These are phyloP conservation scores for Annona cherimola DNA, from an alignment of 164 flowering plant species.

Conservation along the genomic window DNA sequence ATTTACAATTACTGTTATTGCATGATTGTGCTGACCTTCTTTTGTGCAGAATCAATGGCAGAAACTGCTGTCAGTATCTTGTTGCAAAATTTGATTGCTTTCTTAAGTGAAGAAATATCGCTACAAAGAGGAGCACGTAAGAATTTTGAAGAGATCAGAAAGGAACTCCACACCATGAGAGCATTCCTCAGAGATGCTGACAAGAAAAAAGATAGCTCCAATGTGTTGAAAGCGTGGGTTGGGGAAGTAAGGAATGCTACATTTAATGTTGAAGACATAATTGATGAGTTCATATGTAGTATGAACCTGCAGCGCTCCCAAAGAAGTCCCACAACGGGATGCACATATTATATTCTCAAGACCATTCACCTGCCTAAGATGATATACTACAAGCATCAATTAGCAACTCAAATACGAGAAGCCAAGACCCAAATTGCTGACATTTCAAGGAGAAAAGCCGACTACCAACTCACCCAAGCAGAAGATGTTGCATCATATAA, in stretches of 20 bases:
- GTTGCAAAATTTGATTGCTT: neutral
- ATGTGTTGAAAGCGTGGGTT: neutral
- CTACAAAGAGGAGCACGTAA: neutral
- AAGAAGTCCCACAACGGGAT: neutral
- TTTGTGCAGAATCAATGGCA: neutral
- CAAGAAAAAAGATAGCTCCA: neutral
- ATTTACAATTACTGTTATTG: no score
- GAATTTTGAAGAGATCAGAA: neutral
- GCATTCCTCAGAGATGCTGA: neutral
- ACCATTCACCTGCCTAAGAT: neutral
- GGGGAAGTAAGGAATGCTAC: neutral
- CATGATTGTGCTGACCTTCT: neutral
- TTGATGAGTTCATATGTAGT: neutral
- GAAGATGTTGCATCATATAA: neutral
- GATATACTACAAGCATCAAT: neutral
- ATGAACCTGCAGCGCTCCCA: neutral
- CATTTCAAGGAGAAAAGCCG: neutral
- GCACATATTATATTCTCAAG: neutral
- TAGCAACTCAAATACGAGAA: neutral
- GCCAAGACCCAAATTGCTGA: neutral
- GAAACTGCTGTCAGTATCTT: neutral
- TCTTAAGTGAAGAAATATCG: neutral
- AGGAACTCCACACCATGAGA: constrained; percentile 24
- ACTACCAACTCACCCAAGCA: neutral
- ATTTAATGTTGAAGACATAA: neutral